A percentile compares a stretch with the other conserved stretches of the same genome.
These are phyloP conservation scores for Heracleum sosnowskyi DNA, from an alignment of 129 eudicot species.

Conservation along the genomic window DNA sequence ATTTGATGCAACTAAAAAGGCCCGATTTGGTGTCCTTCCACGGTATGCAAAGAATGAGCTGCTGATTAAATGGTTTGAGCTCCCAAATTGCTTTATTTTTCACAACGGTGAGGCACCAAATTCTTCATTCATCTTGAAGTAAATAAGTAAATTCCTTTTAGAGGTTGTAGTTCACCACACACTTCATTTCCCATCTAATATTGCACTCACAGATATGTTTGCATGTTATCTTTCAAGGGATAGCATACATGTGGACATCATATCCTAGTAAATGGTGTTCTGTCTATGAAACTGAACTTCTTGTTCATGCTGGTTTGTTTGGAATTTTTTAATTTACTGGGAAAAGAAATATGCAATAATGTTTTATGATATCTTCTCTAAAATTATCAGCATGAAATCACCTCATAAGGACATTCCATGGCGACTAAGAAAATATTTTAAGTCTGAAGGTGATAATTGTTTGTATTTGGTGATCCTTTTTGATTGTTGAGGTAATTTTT, in stretches of 20 bases:
- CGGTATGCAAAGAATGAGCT: constrained; percentile 84
- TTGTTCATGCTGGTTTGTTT: background rate
- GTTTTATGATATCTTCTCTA: background rate
- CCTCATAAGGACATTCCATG: background rate
- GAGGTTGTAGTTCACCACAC: background rate
- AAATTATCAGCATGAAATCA: background rate
- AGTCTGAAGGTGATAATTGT: background rate
- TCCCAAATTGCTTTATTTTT: constrained; percentile 90
- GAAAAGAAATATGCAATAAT: background rate
- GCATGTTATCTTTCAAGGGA: background rate
- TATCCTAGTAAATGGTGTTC: background rate
- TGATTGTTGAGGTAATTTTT: background rate
- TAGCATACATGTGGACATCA: background rate
- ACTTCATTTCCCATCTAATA: background rate
- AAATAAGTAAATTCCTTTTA: background rate
- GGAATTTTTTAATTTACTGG: background rate
- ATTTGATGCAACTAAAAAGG: constrained; percentile 78
- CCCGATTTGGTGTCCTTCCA: constrained; percentile 94
- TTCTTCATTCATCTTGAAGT: background rate
- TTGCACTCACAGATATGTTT: background rate
- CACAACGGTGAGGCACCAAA: constrained; percentile 66
- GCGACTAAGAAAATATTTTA: background rate
- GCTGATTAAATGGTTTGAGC: constrained; percentile 94
- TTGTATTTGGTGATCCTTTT: background rate
- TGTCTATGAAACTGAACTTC: background rate